Evolutionary conservation across 2,329 filamentous ascomycete species (phyloP).

Genomic region (Didymella pinodella): DNA sequence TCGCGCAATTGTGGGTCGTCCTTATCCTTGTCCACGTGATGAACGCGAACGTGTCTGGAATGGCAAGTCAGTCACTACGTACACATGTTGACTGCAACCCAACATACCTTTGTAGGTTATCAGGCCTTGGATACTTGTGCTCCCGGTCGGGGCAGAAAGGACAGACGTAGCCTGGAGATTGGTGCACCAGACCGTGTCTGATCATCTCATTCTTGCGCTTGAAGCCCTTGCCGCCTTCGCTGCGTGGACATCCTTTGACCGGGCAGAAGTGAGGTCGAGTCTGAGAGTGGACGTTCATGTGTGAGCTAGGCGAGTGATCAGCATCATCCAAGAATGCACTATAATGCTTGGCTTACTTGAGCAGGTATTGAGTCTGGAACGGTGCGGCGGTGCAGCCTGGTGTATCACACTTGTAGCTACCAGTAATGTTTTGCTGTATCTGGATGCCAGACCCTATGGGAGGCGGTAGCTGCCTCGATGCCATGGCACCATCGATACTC

Average conservation of each 20-base stretch:
- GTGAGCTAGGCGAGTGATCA: constrained; percentile 61
- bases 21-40: constrained; percentile 88
- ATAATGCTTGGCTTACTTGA: constrained; percentile 65
- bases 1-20: constrained; percentile 83
- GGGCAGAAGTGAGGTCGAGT: constrained; percentile 71
- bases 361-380: constrained; percentile 78
- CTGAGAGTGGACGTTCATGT: constrained; percentile 73
- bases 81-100: neutral
- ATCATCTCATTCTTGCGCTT: constrained; percentile 77
- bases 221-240: constrained; percentile 71
- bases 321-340: neutral
- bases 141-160: constrained; percentile 94
- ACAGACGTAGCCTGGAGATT: constrained; percentile 93
- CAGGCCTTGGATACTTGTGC: constrained; percentile 92
- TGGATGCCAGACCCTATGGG: constrained; percentile 43
- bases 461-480: constrained; percentile 43
- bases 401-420: constrained; percentile 62
- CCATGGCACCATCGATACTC: constrained; percentile 43
- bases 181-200: constrained; percentile 85
- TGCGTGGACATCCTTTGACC: constrained; percentile 64
- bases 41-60: constrained; percentile 86
- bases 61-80: neutral
- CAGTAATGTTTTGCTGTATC: constrained; percentile 39
- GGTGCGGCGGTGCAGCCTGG: constrained; percentile 73
- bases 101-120: constrained; percentile 89